These are phyloP conservation scores for Podaxis mareebaensis DNA, from an alignment of 768 basidiomycete species.

Conservation along the genomic window DNA sequence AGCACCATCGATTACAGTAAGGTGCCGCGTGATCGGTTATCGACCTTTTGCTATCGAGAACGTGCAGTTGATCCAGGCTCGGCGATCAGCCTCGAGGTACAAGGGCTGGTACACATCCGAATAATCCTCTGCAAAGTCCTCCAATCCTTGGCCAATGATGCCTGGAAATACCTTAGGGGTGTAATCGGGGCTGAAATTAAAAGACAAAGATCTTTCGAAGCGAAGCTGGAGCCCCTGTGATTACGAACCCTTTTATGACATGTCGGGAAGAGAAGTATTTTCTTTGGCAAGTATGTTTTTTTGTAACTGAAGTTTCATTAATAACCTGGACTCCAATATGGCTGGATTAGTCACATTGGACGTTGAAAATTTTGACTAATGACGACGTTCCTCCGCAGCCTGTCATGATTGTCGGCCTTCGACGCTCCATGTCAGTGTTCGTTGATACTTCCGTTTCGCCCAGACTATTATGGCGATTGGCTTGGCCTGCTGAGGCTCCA, in stretches of 20 bases:
- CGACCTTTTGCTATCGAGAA: background rate
- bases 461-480: background rate
- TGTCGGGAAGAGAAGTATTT: background rate
- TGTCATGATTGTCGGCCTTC: background rate
- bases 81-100: background rate
- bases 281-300: background rate
- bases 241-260: background rate
- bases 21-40: background rate
- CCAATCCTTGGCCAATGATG: background rate
- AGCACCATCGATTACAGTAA: background rate
- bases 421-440: background rate
- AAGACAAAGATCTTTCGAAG: background rate
- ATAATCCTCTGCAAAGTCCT: background rate
- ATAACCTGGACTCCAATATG: background rate
- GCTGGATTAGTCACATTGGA: background rate
- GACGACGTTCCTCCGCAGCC: background rate
- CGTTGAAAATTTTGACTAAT: constrained; percentile 2
- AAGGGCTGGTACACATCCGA: background rate
- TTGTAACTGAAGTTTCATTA: background rate
- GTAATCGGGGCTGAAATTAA: background rate
- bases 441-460: background rate
- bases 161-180: background rate
- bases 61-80: background rate
- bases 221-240: background rate
- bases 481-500: too few relatives aligned